Base-by-base conservation (phyloP, 768 basidiomycete genomes). In the Plicaturopsis crispa region DNA sequence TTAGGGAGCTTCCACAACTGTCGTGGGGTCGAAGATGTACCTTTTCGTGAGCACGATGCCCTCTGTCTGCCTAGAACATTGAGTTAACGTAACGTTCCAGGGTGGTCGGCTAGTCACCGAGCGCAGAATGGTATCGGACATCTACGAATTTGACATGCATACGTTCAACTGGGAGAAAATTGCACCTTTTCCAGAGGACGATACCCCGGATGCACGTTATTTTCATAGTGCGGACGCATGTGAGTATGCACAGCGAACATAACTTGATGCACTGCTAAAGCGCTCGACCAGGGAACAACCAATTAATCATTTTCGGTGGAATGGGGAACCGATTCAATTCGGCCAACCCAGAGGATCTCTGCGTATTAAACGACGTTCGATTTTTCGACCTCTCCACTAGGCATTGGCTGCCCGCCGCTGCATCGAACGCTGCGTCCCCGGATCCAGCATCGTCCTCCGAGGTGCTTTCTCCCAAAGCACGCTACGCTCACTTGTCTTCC, bases 401-500 rank as follows among this genome's bases (percentile, higher is more conserved):
- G 33, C 73, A 61, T 49, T 96, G 94, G 92, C 59, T 88, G 16
- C 77, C 83, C 5, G 51, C 65, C 6, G 39, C 54, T 1, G 46
- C 53, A 21, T 50, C 59, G 3, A 48, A 44, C 30, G 32, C 48
- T 53, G 8, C 56, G 42, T 60, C 46, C 58, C 60, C 22, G 49
- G 62, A 36, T 60, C 60, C 36, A 42, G 63, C 51, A 26, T 52
- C 56, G 28, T 56, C 64, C 24, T 51, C 72, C 12, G 72, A 75
- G 6, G 55, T 68, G 1, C 66, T 80, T 4, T 50, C 75, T 8
- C 94, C 94, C 2, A 80, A 82, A 28, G 80, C 91, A 17, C 81
- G 96, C 46, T 98, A 98, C 54, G 94, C 94, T 8, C 94, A 99
- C 56, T 71, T 98, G 8, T 93, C 90, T 11, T 81, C 89, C 2